Percentiles rank a stretch among this genome's conserved stretches.
Conservation (phyloP, 2,329 filamentous ascomycete genomes). For the Trichoderma polysporum region DNA sequence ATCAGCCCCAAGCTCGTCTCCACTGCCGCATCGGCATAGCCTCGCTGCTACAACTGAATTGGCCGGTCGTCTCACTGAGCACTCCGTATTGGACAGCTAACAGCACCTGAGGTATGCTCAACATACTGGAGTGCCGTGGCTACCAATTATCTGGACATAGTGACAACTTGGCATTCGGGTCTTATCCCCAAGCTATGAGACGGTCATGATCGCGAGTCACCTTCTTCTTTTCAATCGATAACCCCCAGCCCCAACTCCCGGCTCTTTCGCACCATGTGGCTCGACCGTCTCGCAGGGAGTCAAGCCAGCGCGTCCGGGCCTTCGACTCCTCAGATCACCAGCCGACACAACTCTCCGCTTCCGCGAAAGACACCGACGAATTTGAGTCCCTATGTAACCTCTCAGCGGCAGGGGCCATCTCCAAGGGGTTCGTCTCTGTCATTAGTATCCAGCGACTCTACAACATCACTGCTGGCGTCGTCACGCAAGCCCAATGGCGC, state of each 20-base stretch:
- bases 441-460: conserved; percentile 74
- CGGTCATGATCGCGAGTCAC: neutral
- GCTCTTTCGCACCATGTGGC: conserved; percentile 66
- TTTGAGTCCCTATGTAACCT: conserved; percentile 67
- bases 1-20: neutral
- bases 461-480: conserved; percentile 68
- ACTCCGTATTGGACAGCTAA: neutral
- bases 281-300: conserved; percentile 74
- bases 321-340: conserved; percentile 60
- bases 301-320: conserved; percentile 60
- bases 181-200: neutral
- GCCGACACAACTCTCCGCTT: conserved; percentile 70
- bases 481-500: conserved; percentile 67
- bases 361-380: conserved; percentile 66
- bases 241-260: neutral
- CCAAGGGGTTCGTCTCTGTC: conserved; percentile 78
- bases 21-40: conserved; percentile 3
- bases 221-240: conserved; percentile 1
- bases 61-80: neutral
- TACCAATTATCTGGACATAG: neutral
- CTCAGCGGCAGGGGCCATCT: conserved; percentile 64
- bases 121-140: neutral
- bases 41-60: neutral
- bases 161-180: neutral
- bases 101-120: neutral